Percentiles rank a stretch among this genome's conserved stretches.
These are phyloP conservation scores for Dictyophora rubrovolvata DNA, from an alignment of 768 basidiomycete genomes.

Conservation along the genomic window DNA sequence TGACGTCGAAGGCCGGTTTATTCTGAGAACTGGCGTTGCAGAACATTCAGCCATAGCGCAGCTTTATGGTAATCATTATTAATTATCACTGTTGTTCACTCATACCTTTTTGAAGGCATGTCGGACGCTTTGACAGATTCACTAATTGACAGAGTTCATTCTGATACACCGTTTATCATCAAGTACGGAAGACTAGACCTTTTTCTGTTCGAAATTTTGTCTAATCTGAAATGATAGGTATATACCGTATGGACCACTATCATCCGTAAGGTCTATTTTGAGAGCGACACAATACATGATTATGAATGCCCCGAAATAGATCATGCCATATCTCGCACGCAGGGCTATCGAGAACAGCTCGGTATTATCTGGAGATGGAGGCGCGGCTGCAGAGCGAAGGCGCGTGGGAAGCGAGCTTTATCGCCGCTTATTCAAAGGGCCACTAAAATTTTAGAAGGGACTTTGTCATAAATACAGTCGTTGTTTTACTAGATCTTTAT, in stretches of 20 bases:
- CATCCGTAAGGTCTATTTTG: slow-evolving; percentile 35
- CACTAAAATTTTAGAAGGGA: neutral
- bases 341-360: slow-evolving; percentile 92
- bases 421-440: slow-evolving; percentile 24
- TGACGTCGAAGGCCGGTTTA: slow-evolving; percentile 21
- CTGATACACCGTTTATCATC: slow-evolving; percentile 58
- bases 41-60: slow-evolving; percentile 71
- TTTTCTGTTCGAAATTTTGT: slow-evolving; percentile 10
- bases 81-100: neutral
- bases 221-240: slow-evolving; percentile 29
- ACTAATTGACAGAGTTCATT: slow-evolving; percentile 44
- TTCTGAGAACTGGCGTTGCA: slow-evolving; percentile 42
- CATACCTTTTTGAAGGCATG: slow-evolving; percentile 53
- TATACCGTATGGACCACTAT: slow-evolving; percentile 64
- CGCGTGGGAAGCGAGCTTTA: slow-evolving; percentile 46
- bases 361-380: slow-evolving; percentile 58
- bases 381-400: slow-evolving; percentile 50
- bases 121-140: slow-evolving; percentile 69
- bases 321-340: slow-evolving; percentile 83
- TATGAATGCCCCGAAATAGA: slow-evolving; percentile 30
- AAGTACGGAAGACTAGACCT: slow-evolving; percentile 39
- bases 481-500: neutral
- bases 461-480: neutral
- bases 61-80: slow-evolving; percentile 54
- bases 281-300: neutral